Conservation (phyloP, 2,329 filamentous ascomycete genomes). For the Aspergillus neoniger region DNA sequence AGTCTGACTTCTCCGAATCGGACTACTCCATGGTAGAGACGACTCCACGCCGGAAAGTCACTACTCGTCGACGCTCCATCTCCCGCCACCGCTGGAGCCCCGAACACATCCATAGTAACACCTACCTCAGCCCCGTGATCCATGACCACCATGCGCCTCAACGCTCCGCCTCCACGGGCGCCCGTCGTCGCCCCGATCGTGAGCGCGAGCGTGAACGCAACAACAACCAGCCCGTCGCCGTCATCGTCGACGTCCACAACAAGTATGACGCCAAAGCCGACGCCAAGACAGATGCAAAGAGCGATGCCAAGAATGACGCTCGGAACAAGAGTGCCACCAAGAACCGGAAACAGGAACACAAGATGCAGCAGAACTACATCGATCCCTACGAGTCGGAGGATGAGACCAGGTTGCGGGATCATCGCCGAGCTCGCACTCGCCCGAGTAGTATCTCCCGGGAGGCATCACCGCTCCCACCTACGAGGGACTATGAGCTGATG, state of each 20-base stretch:
- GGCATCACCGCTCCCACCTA: constrained; percentile 23
- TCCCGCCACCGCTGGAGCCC: constrained; percentile 34
- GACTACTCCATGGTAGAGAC: constrained; percentile 37
- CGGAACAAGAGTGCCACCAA: constrained; percentile 32
- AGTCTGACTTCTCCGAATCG: constrained; percentile 39
- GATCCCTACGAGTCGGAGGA: constrained; percentile 31
- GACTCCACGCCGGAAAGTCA: constrained; percentile 22
- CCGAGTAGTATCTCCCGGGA: constrained; percentile 28
- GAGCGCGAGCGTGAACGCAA: constrained; percentile 12
- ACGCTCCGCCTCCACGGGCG: constrained; percentile 41
- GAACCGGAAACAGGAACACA: constrained; percentile 25
- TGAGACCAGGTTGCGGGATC: constrained; percentile 20
- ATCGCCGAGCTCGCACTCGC: constrained; percentile 23
- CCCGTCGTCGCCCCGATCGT: constrained; percentile 24
- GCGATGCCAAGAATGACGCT: constrained; percentile 29
- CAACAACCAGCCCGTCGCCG: constrained; percentile 24
- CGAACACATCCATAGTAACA: constrained; percentile 22
- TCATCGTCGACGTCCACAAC: constrained; percentile 37
- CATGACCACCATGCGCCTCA: constrained; percentile 25
- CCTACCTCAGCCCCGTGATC: constrained; percentile 30
- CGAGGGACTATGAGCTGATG: constrained; percentile 38
- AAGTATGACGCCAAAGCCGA: constrained; percentile 6
- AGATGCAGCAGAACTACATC: constrained; percentile 17
- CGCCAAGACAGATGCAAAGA: constrained; percentile 8
- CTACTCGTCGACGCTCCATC: constrained; percentile 33